Percentiles rank a stretch among this genome's conserved stretches.
phyloP scores from a whole-genome alignment of 148 eudicot genomes.

The Polygonum maritimum region DNA sequence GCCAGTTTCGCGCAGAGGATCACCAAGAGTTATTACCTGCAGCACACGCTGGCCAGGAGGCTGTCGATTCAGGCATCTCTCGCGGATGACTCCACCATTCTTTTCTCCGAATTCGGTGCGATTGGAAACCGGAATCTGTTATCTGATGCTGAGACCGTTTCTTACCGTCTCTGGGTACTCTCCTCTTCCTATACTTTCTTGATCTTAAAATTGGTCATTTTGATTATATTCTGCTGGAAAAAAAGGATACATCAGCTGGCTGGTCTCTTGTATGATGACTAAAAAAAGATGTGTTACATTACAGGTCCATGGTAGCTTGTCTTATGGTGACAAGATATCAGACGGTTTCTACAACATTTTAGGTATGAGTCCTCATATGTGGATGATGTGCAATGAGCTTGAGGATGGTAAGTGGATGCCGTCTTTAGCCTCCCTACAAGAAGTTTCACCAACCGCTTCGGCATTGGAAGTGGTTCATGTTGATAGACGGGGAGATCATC shows the following conservation, averaged over 20 bases:
- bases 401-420: conserved; percentile 66
- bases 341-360: conserved; percentile 87
- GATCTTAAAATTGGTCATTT: background rate
- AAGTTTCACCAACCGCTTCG: conserved; percentile 54
- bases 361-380: conserved; percentile 86
- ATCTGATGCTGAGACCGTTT: conserved; percentile 49
- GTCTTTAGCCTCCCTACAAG: conserved; percentile 55
- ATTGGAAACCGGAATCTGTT: conserved; percentile 18
- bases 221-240: background rate
- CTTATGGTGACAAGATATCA: conserved; percentile 80
- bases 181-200: background rate
- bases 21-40: conserved; percentile 57
- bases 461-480: conserved; percentile 75
- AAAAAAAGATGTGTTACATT: background rate
- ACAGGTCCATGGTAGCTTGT: conserved; percentile 85
- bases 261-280: background rate
- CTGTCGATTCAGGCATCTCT: conserved; percentile 41
- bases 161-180: conserved; percentile 81
- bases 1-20: conserved; percentile 30
- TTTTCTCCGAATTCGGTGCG: conserved; percentile 22
- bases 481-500: conserved; percentile 51
- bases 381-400: conserved; percentile 73
- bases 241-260: background rate
- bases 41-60: conserved; percentile 54
- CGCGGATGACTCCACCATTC: conserved; percentile 29